Conservation (phyloP, 208 protist species). For the Acanthamoeba lenticulata region DNA sequence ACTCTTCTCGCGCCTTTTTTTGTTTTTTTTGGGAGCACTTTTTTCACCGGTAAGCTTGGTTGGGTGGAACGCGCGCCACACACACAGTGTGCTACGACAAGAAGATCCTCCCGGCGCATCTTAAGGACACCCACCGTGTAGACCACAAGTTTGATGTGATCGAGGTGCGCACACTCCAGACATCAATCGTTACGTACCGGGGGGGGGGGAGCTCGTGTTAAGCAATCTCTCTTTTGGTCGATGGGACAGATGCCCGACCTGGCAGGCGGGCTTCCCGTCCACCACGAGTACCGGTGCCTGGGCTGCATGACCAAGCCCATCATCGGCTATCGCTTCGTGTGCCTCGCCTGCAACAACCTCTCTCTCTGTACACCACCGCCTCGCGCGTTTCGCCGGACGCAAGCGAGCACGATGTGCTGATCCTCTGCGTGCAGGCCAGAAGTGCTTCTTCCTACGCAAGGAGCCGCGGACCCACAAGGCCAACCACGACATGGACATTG, state of each 20-base stretch:
- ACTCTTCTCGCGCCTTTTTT: too few species aligned
- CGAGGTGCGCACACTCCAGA: conserved; percentile 18
- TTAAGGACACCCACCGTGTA: background rate
- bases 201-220: too few species aligned
- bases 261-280: conserved; percentile 38
- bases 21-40: too few species aligned
- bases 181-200: background rate
- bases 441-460: conserved; percentile 68
- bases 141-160: conserved; percentile 62
- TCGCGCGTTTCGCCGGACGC: too few species aligned
- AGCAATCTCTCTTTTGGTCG: background rate
- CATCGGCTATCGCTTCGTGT: conserved; percentile 61
- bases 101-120: conserved; percentile 22
- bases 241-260: conserved; percentile 33
- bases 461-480: conserved; percentile 62
- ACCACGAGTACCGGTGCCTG: conserved; percentile 46
- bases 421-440: conserved; percentile 6
- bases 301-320: conserved; percentile 59
- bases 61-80: too few species aligned
- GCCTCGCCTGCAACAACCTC: conserved; percentile 36
- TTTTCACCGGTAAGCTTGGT: too few species aligned
- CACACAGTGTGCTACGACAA: conserved; percentile 70
- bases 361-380: background rate
- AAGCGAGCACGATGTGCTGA: background rate
- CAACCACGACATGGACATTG: conserved; percentile 67